Conservation (phyloP, 352 stramenopile genomes). For the Globisporangium megalacanthum region DNA sequence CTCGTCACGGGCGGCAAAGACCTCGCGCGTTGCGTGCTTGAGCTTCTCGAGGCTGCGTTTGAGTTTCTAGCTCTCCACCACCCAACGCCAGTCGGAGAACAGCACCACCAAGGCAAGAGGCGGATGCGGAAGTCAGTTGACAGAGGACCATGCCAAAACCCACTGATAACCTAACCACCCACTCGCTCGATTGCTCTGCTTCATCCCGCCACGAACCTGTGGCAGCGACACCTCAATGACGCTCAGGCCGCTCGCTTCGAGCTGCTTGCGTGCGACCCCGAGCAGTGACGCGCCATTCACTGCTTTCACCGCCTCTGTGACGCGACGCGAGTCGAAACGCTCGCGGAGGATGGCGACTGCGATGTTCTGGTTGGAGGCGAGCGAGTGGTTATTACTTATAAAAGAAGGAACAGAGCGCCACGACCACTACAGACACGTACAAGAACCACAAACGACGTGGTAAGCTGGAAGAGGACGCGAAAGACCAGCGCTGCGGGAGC, state of each 20-base stretch:
- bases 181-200: neutral
- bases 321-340: slow-evolving; percentile 36
- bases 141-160: too few relatives aligned
- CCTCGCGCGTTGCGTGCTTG: slow-evolving; percentile 24
- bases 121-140: neutral
- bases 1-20: slow-evolving; percentile 34
- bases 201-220: slow-evolving; percentile 20
- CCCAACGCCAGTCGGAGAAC: neutral
- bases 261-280: slow-evolving; percentile 46
- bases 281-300: slow-evolving; percentile 37
- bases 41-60: slow-evolving; percentile 36
- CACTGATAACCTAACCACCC: too few relatives aligned
- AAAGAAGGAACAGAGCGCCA: neutral
- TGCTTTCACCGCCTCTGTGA: neutral
- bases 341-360: slow-evolving; percentile 55
- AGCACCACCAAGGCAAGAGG: too few relatives aligned
- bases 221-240: slow-evolving; percentile 35
- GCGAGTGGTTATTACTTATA: neutral
- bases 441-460: slow-evolving; percentile 37
- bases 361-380: slow-evolving; percentile 33
- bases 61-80: slow-evolving; percentile 30
- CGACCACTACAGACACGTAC: slow-evolving; percentile 12
- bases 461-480: slow-evolving; percentile 30
- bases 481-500: slow-evolving; percentile 12
- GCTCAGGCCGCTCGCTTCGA: slow-evolving; percentile 41